Percentiles rank a stretch among this genome's conserved stretches.
These are phyloP conservation scores for barley (Hordeum vulgare) DNA, from an alignment of 176 grass and related monocot species.

Conservation along the genomic window DNA sequence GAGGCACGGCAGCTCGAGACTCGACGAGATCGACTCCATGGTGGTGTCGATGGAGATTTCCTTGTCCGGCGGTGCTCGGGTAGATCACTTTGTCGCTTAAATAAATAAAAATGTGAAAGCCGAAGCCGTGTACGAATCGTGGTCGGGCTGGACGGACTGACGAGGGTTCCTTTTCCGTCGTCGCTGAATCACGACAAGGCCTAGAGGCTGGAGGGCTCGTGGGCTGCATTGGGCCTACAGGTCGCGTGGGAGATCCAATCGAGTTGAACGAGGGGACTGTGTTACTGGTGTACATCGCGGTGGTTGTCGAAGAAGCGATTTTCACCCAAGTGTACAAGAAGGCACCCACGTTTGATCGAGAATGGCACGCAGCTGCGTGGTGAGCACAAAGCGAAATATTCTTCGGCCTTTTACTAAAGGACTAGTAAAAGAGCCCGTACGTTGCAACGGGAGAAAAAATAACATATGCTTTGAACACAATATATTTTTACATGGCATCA, in stretches of 20 bases:
- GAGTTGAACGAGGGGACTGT: neutral
- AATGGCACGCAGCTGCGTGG: conserved; percentile 29
- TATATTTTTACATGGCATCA: too few relatives aligned
- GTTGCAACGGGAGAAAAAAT: too few relatives aligned
- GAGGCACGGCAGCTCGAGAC: neutral
- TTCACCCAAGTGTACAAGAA: neutral
- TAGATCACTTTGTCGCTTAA: too few relatives aligned
- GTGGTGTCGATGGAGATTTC: neutral
- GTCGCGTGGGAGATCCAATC: too few relatives aligned
- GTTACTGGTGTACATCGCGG: neutral
- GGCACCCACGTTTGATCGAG: neutral
- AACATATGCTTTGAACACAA: too few relatives aligned
- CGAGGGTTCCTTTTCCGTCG: neutral
- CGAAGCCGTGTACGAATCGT: neutral
- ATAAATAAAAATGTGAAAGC: too few relatives aligned
- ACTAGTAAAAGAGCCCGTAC: too few relatives aligned
- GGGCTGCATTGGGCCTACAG: neutral
- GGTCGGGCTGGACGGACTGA: neutral
- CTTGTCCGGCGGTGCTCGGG: neutral
- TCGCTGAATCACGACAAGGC: neutral
- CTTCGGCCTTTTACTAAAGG: conserved; percentile 91
- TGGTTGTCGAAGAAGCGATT: neutral
- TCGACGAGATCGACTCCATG: neutral
- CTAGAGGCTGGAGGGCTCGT: neutral
- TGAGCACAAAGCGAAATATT: conserved; percentile 55